A percentile compares a stretch with the other conserved stretches of the same genome.
Conservation (phyloP, 352 stramenopile species). For the Phytophthora palmivora region DNA sequence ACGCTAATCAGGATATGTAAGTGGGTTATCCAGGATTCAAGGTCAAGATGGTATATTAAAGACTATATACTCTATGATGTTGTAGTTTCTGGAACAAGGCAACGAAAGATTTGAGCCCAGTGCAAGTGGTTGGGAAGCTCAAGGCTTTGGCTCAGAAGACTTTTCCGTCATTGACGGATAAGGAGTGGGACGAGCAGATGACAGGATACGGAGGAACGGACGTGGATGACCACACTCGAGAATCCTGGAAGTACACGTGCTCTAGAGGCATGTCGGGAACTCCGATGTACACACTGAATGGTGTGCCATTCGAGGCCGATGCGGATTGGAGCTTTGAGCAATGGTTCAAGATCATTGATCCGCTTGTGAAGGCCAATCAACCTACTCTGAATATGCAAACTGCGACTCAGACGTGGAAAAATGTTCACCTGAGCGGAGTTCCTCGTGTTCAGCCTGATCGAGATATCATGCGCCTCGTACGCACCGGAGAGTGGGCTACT, state of each 20-base stretch:
- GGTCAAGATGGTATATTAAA: too few relatives aligned
- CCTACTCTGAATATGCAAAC: constrained; percentile 36
- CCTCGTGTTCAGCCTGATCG: constrained; percentile 56
- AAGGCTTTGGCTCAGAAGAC: constrained; percentile 67
- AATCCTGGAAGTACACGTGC: constrained; percentile 87
- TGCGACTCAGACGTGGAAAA: constrained; percentile 57
- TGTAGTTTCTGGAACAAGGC: constrained; percentile 80
- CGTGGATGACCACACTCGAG: constrained; percentile 60
- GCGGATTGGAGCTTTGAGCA: constrained; percentile 73
- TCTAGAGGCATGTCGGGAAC: constrained; percentile 76
- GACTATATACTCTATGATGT: too few relatives aligned
- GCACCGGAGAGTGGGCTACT: constrained; percentile 36
- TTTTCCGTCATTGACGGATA: constrained; percentile 65
- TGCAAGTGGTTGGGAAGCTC: constrained; percentile 74
- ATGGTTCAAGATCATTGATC: constrained; percentile 65
- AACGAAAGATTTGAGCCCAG: constrained; percentile 77
- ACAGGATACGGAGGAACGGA: constrained; percentile 78
- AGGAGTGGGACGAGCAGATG: constrained; percentile 77
- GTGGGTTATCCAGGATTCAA: not conserved
- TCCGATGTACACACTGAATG: constrained; percentile 83
- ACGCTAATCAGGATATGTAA: constrained; percentile 81
- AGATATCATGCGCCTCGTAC: constrained; percentile 61
- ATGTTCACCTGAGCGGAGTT: constrained; percentile 49
- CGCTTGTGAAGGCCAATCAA: constrained; percentile 51
- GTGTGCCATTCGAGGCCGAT: constrained; percentile 75